Evolutionary conservation across 2,329 filamentous ascomycete genomes (phyloP).

Genomic region (Nemania sp.): DNA sequence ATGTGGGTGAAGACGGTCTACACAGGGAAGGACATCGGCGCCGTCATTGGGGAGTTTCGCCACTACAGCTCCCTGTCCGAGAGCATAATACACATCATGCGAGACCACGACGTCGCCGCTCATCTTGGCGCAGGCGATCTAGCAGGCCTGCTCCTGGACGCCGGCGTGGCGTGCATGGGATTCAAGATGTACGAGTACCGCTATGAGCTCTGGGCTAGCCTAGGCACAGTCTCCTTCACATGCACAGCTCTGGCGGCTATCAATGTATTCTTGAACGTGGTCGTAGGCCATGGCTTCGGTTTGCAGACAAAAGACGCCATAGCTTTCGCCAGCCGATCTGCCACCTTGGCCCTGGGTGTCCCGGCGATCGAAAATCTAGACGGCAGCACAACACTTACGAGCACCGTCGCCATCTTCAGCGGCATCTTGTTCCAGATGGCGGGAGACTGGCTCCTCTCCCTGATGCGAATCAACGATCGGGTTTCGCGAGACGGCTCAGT

Average conservation of each 20-base stretch:
- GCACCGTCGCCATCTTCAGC: constrained; percentile 39
- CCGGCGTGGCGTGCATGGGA: constrained; percentile 40
- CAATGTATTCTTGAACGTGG: constrained; percentile 39
- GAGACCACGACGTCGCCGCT: constrained; percentile 16
- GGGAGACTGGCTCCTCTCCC: constrained; percentile 37
- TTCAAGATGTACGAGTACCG: constrained; percentile 44
- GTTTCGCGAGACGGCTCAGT: neutral
- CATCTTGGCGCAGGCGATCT: constrained; percentile 41
- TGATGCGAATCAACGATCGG: constrained; percentile 35
- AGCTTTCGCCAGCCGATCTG: constrained; percentile 40
- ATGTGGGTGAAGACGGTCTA: constrained; percentile 38
- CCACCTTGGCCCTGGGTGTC: constrained; percentile 40
- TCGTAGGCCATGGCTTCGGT: constrained; percentile 35
- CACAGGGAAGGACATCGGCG: constrained; percentile 28
- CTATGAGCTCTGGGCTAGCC: constrained; percentile 37
- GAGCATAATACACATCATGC: constrained; percentile 31
- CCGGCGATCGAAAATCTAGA: constrained; percentile 37
- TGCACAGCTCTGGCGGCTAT: constrained; percentile 33
- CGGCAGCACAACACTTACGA: constrained; percentile 40
- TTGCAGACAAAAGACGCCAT: constrained; percentile 36
- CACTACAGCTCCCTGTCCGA: constrained; percentile 34
- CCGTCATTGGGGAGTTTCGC: constrained; percentile 33
- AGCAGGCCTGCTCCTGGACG: constrained; percentile 37
- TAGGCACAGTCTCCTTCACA: constrained; percentile 36
- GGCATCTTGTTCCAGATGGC: constrained; percentile 42